These are phyloP conservation scores for Dichomitus squalens DNA, from an alignment of 1,284 basidiomycete genomes.

Conservation along the genomic window DNA sequence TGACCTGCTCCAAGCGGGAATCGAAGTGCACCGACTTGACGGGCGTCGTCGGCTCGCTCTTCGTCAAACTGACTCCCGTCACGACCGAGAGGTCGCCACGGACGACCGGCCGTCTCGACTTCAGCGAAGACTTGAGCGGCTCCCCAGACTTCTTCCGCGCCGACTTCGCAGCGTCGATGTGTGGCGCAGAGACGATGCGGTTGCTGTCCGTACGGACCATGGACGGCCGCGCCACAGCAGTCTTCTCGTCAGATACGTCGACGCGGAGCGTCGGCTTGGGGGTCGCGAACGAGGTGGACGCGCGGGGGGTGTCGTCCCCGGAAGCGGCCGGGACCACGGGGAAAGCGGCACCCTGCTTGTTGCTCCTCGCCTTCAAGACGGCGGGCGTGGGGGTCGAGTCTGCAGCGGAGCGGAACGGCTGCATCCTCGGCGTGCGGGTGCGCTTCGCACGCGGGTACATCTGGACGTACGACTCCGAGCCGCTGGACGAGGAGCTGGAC, in stretches of 20 bases:
- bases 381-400: slow-evolving; percentile 46
- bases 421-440: slow-evolving; percentile 34
- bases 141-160: slow-evolving; percentile 90
- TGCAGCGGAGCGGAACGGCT: slow-evolving; percentile 39
- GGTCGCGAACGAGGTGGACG: slow-evolving; percentile 15
- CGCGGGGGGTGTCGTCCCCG: slow-evolving; percentile 22
- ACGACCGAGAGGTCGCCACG: slow-evolving; percentile 52
- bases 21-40: slow-evolving; percentile 94
- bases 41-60: slow-evolving; percentile 64
- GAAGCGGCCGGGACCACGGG: slow-evolving; percentile 10
- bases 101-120: slow-evolving; percentile 57
- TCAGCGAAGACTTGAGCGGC: slow-evolving; percentile 90
- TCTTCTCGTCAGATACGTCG: not conserved
- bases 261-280: slow-evolving; percentile 8
- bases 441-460: slow-evolving; percentile 32
- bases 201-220: slow-evolving; percentile 7
- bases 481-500: slow-evolving; percentile 32
- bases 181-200: slow-evolving; percentile 15
- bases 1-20: slow-evolving; percentile 87
- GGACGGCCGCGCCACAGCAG: not conserved
- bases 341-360: slow-evolving; percentile 14
- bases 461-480: slow-evolving; percentile 31
- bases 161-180: slow-evolving; percentile 10
- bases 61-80: slow-evolving; percentile 45
- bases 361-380: slow-evolving; percentile 32